A percentile compares a stretch with the other conserved stretches of the same genome.
Evolutionary conservation across 2,329 filamentous ascomycete species (phyloP).

Genomic region (Aureobasidium mangrovei): DNA sequence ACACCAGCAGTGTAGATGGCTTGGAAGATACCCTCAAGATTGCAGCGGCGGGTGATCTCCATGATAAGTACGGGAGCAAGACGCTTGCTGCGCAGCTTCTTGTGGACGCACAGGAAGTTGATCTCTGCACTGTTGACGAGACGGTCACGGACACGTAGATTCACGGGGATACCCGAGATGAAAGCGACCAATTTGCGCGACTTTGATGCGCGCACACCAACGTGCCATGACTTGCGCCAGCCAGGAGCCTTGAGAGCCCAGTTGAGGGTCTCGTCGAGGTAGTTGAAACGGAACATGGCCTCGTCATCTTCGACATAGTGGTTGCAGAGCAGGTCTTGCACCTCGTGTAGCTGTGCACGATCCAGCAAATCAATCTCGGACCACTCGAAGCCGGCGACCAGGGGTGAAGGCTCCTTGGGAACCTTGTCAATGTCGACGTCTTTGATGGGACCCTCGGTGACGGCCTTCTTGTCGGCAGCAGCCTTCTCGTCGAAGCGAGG

Average conservation of each 20-base stretch:
- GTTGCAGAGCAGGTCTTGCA: conserved; percentile 81
- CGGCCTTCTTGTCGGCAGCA: conserved; percentile 38
- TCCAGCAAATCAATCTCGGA: conserved; percentile 77
- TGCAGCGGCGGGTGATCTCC: conserved; percentile 89
- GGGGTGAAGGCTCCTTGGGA: conserved; percentile 62
- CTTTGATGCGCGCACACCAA: conserved; percentile 77
- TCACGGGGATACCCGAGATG: conserved; percentile 86
- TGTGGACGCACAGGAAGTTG: conserved; percentile 97
- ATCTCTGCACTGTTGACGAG: conserved; percentile 77
- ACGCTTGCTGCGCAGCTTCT: conserved; percentile 89
- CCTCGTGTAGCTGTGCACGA: conserved; percentile 65
- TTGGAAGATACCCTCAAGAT: conserved; percentile 79
- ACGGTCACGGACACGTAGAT: conserved; percentile 69
- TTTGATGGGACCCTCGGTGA: conserved; percentile 76
- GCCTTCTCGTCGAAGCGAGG: conserved; percentile 61
- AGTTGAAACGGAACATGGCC: conserved; percentile 96
- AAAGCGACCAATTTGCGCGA: conserved; percentile 88
- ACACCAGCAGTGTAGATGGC: conserved; percentile 93
- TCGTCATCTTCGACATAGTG: conserved; percentile 98
- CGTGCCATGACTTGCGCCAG: conserved; percentile 90
- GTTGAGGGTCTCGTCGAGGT: conserved; percentile 77
- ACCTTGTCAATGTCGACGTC: conserved; percentile 70
- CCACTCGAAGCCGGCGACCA: conserved; percentile 88
- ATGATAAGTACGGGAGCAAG: conserved; percentile 93
- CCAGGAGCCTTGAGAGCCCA: conserved; percentile 94